Conservation (phyloP, 208 protist genomes). For the Acanthamoeba quina region DNA sequence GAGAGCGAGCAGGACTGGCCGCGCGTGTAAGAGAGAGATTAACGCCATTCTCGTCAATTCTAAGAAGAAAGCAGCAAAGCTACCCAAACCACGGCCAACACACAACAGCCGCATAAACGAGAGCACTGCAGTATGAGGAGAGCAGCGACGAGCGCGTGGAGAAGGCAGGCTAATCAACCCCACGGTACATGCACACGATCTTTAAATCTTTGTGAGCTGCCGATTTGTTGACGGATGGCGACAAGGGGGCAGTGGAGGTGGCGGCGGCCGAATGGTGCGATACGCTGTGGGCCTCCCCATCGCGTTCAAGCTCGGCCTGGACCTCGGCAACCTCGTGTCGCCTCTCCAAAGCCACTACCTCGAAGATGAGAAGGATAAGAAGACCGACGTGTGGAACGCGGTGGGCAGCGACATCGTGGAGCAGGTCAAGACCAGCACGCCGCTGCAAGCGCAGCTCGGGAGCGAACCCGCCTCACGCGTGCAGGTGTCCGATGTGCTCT, state of each 20-base stretch:
- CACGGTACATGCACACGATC: neutral
- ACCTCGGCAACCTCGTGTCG: neutral
- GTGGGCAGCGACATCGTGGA: neutral
- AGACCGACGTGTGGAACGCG: constrained; percentile 51
- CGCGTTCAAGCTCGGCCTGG: constrained; percentile 26
- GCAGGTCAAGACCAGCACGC: neutral
- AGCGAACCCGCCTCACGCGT: neutral
- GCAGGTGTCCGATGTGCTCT: constrained; percentile 17
- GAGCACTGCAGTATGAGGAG: neutral
- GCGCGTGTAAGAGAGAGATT: neutral
- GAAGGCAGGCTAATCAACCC: neutral
- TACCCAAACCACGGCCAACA: too few species aligned
- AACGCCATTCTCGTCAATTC: too few species aligned
- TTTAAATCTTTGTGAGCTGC: neutral
- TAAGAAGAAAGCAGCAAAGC: too few species aligned
- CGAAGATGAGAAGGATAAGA: neutral
- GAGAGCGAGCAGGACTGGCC: neutral
- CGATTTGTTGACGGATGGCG: neutral
- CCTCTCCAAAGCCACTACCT: constrained; percentile 17
- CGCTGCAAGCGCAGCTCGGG: neutral
- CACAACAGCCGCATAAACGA: neutral
- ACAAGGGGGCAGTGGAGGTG: neutral
- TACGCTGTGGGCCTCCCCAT: constrained; percentile 7
- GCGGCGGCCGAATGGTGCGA: neutral
- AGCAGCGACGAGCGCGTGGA: neutral